Evolutionary conservation across 352 stramenopile genomes (phyloP).

Genomic region (Aphanomyces cochlioides): DNA sequence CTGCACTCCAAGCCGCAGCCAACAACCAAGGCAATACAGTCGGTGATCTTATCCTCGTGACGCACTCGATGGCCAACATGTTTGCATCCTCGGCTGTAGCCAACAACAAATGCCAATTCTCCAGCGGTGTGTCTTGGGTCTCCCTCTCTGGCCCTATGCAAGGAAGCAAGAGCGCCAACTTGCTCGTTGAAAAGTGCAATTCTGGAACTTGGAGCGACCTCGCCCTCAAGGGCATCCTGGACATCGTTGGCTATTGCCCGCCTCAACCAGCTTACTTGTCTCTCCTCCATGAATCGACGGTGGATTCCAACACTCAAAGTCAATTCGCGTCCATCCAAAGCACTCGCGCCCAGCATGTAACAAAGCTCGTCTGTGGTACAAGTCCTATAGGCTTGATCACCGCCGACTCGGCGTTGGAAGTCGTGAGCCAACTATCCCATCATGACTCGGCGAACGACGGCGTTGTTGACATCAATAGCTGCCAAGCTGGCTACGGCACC

Average conservation of each 20-base stretch:
- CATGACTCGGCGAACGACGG: conserved; percentile 39
- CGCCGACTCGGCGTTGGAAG: conserved; percentile 32
- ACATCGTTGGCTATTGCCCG: conserved; percentile 35
- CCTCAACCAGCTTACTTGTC: conserved; percentile 33
- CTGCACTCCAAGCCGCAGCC: conserved; percentile 23
- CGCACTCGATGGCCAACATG: conserved; percentile 54
- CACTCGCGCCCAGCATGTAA: conserved; percentile 31
- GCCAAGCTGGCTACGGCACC: conserved; percentile 35
- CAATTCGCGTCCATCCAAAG: conserved; percentile 33
- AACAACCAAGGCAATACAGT: conserved; percentile 27
- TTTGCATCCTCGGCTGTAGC: conserved; percentile 34
- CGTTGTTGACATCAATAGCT: conserved; percentile 42
- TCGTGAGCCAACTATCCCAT: conserved; percentile 29
- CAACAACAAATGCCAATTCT: conserved; percentile 36
- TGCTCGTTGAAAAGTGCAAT: conserved; percentile 10
- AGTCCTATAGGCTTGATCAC: conserved; percentile 36
- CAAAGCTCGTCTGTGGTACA: conserved; percentile 40
- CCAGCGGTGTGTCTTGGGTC: conserved; percentile 41
- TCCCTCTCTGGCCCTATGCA: conserved; percentile 40
- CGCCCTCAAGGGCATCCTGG: conserved; percentile 17
- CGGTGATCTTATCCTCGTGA: conserved; percentile 38
- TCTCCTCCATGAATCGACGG: conserved; percentile 29
- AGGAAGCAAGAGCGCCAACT: conserved; percentile 35
- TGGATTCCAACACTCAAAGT: conserved; percentile 29
- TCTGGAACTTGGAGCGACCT: neutral